Conservation (phyloP, 176 grass and related monocot species). For the Triticum dicoccoides region DNA sequence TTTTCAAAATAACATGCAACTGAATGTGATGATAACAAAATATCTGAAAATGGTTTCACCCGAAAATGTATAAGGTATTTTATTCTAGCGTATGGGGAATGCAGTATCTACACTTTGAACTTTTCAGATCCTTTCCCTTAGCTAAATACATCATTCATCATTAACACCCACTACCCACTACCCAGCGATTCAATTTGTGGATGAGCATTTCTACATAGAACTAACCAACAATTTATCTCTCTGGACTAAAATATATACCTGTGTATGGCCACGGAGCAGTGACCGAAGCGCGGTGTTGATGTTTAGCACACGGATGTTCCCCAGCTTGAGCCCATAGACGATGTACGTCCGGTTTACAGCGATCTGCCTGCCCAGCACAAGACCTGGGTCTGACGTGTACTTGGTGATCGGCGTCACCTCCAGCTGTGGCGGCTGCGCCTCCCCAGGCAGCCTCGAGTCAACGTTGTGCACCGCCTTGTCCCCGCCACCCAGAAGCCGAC, state of each 20-base stretch:
- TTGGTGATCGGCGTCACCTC: slow-evolving; percentile 99
- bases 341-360: slow-evolving; percentile 94
- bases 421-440: slow-evolving; percentile 85
- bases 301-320: slow-evolving; percentile 90
- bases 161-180: background rate
- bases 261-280: slow-evolving; percentile 88
- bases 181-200: background rate
- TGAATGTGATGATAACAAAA: background rate
- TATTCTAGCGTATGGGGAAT: background rate
- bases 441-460: slow-evolving; percentile 84
- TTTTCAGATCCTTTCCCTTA: background rate
- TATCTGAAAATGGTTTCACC: background rate
- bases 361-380: slow-evolving; percentile 91
- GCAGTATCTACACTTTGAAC: background rate
- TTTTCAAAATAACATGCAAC: background rate
- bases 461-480: slow-evolving; percentile 77
- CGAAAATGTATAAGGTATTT: background rate
- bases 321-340: slow-evolving; percentile 88
- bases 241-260: slow-evolving; percentile 42
- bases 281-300: slow-evolving; percentile 95
- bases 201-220: slow-evolving; percentile 2
- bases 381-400: slow-evolving; percentile 93
- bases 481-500: slow-evolving; percentile 56
- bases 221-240: background rate
- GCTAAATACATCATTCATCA: background rate